Evolutionary conservation across 139 green algal species (phyloP).

Genomic region (Edaphochlamys debaryana): DNA sequence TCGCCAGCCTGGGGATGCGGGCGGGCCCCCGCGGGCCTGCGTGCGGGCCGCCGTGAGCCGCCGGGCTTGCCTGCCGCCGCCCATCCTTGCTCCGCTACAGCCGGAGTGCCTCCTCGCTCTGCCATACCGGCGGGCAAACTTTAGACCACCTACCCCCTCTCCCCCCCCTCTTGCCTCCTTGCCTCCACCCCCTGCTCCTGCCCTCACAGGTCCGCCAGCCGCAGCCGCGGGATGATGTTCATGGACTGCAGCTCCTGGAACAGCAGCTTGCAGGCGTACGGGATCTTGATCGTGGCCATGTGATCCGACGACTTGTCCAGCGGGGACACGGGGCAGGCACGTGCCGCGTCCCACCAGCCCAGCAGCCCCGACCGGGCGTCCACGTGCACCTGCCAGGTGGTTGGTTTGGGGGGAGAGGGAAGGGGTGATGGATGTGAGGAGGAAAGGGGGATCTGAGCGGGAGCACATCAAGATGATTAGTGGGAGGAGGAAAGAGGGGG

Average conservation of each 20-base stretch:
- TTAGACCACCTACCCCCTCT: not conserved
- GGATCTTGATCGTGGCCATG: constrained; percentile 92
- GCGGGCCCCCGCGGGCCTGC: no score
- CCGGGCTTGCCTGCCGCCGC: no score
- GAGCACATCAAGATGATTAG: no score
- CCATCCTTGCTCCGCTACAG: no score
- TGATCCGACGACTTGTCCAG: constrained; percentile 69
- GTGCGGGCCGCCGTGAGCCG: no score
- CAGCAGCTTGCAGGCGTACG: constrained; percentile 97
- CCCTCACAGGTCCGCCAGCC: constrained; percentile 68
- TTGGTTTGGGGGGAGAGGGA: not conserved
- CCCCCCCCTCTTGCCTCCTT: not conserved
- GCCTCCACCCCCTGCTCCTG: not conserved
- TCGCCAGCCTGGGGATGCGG: no score
- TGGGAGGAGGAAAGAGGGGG: no score
- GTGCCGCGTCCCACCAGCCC: constrained; percentile 88
- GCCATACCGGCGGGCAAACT: no score
- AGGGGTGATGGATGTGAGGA: not conserved
- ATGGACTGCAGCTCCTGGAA: constrained; percentile 96
- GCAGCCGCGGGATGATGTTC: constrained; percentile 93
- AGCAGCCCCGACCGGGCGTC: constrained; percentile 95
- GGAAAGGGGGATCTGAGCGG: not conserved
- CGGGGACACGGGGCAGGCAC: constrained; percentile 71
- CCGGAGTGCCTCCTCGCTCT: no score
- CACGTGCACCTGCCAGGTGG: constrained; percentile 79